A percentile compares a stretch with the other conserved stretches of the same genome.
Evolutionary conservation across 768 basidiomycete species (phyloP).

Genomic region (Lentinula detonsa): DNA sequence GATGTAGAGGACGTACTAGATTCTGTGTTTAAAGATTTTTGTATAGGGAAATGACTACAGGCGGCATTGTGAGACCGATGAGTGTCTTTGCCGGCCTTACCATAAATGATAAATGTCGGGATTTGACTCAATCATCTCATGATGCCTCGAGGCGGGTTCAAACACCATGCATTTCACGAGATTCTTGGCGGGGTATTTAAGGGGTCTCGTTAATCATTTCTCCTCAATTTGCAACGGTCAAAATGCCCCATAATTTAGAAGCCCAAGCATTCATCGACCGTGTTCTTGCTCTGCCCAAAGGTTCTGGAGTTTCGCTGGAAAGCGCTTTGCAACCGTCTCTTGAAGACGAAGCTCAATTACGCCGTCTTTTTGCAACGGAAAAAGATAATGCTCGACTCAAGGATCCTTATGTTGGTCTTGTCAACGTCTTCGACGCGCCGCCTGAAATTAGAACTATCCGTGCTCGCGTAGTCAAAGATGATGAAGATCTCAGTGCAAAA

Average conservation of each 20-base stretch:
- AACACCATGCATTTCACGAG: too few relatives aligned
- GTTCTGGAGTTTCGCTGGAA: slow-evolving; percentile 31
- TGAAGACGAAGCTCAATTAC: slow-evolving; percentile 49
- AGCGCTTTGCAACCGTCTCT: slow-evolving; percentile 45
- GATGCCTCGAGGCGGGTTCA: not conserved
- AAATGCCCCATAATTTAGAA: slow-evolving; percentile 11
- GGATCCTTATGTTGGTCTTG: slow-evolving; percentile 50
- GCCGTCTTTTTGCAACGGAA: slow-evolving; percentile 51
- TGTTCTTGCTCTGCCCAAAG: slow-evolving; percentile 10
- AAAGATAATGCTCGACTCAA: slow-evolving; percentile 35
- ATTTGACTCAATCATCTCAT: too few relatives aligned
- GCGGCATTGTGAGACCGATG: not conserved
- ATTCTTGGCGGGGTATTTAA: not conserved
- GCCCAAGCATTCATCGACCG: slow-evolving; percentile 16
- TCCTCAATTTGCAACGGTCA: not conserved
- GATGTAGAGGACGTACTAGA: slow-evolving; percentile 83
- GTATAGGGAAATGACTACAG: slow-evolving; percentile 68
- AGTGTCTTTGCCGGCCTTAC: too few relatives aligned
- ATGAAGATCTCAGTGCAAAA: slow-evolving; percentile 34
- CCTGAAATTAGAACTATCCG: slow-evolving; percentile 41
- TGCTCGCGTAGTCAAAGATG: slow-evolving; percentile 39
- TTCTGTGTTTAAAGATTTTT: slow-evolving; percentile 79
- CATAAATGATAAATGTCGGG: not conserved
- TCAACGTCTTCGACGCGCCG: slow-evolving; percentile 52
- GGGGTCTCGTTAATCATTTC: not conserved